Percentiles rank a stretch among this genome's conserved stretches.
Conservation (phyloP, 2,329 filamentous ascomycete species). For the Xylariales sp. region DNA sequence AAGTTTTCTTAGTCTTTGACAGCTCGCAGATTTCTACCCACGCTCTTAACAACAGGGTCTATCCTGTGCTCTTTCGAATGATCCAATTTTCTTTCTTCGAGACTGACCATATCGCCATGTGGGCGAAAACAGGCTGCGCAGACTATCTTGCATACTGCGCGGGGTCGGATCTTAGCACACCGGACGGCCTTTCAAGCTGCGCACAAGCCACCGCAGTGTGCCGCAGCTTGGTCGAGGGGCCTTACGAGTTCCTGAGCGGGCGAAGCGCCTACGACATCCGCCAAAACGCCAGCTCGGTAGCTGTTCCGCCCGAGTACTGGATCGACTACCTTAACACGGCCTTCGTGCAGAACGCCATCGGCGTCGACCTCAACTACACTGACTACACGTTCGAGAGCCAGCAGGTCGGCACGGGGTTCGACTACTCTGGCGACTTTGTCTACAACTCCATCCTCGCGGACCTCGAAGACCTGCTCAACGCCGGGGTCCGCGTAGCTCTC, state of each 20-base stretch:
- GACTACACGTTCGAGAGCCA: slow-evolving; percentile 41
- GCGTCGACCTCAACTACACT: slow-evolving; percentile 46
- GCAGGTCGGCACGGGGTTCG: slow-evolving; percentile 42
- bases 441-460: slow-evolving; percentile 57
- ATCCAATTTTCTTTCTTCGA: too few species aligned
- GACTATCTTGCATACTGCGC: slow-evolving; percentile 50
- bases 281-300: slow-evolving; percentile 43
- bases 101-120: too few species aligned
- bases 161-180: slow-evolving; percentile 32
- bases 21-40: too few species aligned
- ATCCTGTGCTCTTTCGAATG: too few species aligned
- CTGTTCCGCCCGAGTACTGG: slow-evolving; percentile 58
- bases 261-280: slow-evolving; percentile 60
- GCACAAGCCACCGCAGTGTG: slow-evolving; percentile 51
- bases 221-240: slow-evolving; percentile 49
- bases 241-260: slow-evolving; percentile 49
- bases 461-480: slow-evolving; percentile 55
- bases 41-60: too few species aligned
- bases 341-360: slow-evolving; percentile 47
- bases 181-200: slow-evolving; percentile 41
- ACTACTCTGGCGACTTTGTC: slow-evolving; percentile 54
- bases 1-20: too few species aligned
- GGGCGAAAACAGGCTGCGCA: slow-evolving; percentile 54
- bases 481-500: slow-evolving; percentile 64
- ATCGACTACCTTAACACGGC: slow-evolving; percentile 60